These are phyloP conservation scores for Peronospora destructor DNA, from an alignment of 352 stramenopile species.

Conservation along the genomic window DNA sequence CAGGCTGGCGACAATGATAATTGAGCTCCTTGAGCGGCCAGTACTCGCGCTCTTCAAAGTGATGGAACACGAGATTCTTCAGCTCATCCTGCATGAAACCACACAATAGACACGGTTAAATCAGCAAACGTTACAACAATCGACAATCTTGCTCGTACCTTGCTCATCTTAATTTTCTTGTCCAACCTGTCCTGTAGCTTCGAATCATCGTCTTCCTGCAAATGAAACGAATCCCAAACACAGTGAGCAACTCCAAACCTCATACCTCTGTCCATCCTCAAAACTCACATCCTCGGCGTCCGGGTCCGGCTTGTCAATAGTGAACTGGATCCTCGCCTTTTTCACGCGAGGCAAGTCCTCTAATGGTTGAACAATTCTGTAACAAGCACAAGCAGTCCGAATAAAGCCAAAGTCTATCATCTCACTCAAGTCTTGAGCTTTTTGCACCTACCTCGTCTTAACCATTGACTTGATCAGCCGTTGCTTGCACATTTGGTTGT, in stretches of 20 bases:
- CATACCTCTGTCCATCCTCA: neutral
- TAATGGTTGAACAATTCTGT: constrained; percentile 65
- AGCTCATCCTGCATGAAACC: constrained; percentile 57
- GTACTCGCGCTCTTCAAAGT: constrained; percentile 83
- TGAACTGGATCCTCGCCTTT: constrained; percentile 76
- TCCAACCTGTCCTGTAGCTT: constrained; percentile 63
- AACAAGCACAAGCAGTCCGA: neutral
- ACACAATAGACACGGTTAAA: constrained; percentile 2
- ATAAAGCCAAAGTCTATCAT: neutral
- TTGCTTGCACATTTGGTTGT: constrained; percentile 81
- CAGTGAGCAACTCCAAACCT: neutral
- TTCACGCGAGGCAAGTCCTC: constrained; percentile 73
- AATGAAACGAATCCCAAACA: neutral
- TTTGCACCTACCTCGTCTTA: constrained; percentile 44
- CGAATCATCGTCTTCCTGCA: constrained; percentile 39
- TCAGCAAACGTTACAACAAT: neutral
- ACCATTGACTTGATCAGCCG: constrained; percentile 84
- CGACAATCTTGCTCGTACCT: constrained; percentile 29
- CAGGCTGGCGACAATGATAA: constrained; percentile 81
- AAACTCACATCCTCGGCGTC: constrained; percentile 57
- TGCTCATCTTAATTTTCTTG: constrained; percentile 90
- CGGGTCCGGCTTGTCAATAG: constrained; percentile 66
- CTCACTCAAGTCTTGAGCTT: neutral
- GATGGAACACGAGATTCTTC: constrained; percentile 83
- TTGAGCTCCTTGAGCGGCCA: constrained; percentile 87